These are phyloP conservation scores for Phialophora tarda DNA, from an alignment of 2,329 filamentous ascomycete genomes.

Conservation along the genomic window DNA sequence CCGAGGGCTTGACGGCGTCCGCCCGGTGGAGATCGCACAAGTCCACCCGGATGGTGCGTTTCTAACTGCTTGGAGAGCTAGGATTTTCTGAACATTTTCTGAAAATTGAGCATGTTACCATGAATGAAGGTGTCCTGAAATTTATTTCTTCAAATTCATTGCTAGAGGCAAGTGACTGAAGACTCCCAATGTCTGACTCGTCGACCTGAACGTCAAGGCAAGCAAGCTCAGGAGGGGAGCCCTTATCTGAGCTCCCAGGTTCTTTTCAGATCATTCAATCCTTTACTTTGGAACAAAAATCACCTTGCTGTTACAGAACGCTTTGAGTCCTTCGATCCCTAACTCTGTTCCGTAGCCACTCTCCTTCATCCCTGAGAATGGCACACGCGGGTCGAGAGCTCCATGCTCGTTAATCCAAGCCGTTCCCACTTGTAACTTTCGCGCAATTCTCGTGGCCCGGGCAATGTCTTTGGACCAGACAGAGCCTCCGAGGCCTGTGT, in stretches of 20 bases:
- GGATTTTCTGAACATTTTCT: too few species aligned
- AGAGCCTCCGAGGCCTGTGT: conserved; percentile 29
- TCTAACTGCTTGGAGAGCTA: too few species aligned
- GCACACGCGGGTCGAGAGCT: conserved; percentile 37
- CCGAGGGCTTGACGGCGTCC: too few species aligned
- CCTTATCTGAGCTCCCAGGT: neutral
- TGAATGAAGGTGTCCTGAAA: too few species aligned
- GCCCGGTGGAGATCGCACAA: too few species aligned
- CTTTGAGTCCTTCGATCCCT: conserved; percentile 33
- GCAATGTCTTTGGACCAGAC: conserved; percentile 32
- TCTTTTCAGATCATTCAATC: neutral
- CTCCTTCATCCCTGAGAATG: conserved; percentile 69
- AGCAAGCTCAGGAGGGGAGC: neutral
- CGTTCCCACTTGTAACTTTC: conserved; percentile 31
- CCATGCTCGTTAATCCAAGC: conserved; percentile 39
- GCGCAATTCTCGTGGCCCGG: conserved; percentile 22
- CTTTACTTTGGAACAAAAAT: neutral
- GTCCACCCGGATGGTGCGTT: too few species aligned
- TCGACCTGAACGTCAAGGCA: neutral
- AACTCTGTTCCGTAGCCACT: conserved; percentile 42
- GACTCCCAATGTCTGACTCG: too few species aligned
- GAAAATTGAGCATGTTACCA: too few species aligned
- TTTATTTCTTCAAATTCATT: too few species aligned
- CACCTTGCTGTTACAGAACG: conserved; percentile 1
- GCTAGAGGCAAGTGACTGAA: too few species aligned